Base-by-base conservation (phyloP, 306 rosid genomes). In the Ormosia semicastrata region DNA sequence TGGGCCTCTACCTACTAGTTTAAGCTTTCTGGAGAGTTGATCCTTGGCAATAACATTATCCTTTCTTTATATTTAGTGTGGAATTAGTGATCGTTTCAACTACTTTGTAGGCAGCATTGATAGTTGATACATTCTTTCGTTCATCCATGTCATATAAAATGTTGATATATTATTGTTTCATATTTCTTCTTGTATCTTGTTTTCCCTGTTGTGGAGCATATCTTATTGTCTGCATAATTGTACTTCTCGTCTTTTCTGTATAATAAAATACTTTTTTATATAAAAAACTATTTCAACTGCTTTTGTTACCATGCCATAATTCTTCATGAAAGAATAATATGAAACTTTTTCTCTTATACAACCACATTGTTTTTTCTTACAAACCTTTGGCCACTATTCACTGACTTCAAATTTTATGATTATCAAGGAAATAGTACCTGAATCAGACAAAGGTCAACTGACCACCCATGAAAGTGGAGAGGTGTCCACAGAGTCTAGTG, bases 381-480 rank as follows among this genome's bases (percentile, higher is more conserved):
- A 57, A 10, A 46, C 34, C 24, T 73, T 76, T 52, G 34, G 67
- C 79, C 15, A 71, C 71, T 81, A 62, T 81, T 73, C 36, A 52
- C 75, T 84, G 77, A 84, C 84, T 67, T 71, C 34, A 63, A 77
- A 30, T 54, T 84, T 72, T 71, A 74, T 73, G 71, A 58, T 84
- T 77, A 46, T 68, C 70, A 30, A 88, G 98, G 99, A 94, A 85
- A 74, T 54, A 58, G 79, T 76, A 82, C 83, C 89, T 80, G 99
- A 96, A 87, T 82, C 91, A 59, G 99, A 89, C 73, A 91, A 90
- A 86, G 87, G 86, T 64, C 97, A 86, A 82, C 89, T 77, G 58
- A 65, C 83, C 73, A 73, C 84, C 60, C 82, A 76, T 69, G 97
- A 91, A 70, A 73, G 86, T 73, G 90, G 87, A 54, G 97, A 91